These are phyloP conservation scores for Suhomyces terraborum DNA, from an alignment of 1,139 yeast species.

Conservation along the genomic window DNA sequence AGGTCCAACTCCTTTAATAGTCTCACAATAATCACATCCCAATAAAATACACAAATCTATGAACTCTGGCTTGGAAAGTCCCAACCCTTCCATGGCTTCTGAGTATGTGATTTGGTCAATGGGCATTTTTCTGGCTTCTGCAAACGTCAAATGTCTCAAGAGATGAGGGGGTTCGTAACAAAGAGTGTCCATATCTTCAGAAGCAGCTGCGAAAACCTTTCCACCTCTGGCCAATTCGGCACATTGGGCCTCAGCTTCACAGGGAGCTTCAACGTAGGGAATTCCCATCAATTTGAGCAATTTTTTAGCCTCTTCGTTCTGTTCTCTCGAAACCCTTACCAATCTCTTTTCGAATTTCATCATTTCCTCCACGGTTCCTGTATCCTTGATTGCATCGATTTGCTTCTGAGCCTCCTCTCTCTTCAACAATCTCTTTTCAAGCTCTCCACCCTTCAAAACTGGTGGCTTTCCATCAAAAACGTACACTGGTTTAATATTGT, in stretches of 20 bases:
- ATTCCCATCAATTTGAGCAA: constrained; percentile 87
- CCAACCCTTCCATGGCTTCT: constrained; percentile 74
- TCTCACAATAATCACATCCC: constrained; percentile 97
- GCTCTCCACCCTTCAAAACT: constrained; percentile 86
- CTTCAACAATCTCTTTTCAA: constrained; percentile 78
- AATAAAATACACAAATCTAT: constrained; percentile 88
- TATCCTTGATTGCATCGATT: constrained; percentile 71
- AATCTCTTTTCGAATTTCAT: constrained; percentile 81
- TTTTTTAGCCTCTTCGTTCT: constrained; percentile 89
- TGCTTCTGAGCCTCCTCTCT: constrained; percentile 82
- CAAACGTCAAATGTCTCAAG: constrained; percentile 85
- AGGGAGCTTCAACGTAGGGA: constrained; percentile 90
- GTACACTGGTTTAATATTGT: constrained; percentile 92
- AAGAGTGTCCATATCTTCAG: constrained; percentile 98
- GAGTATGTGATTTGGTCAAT: constrained; percentile 78
- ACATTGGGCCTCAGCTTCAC: constrained; percentile 99
- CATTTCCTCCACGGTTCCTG: constrained; percentile 77
- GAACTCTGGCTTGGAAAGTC: constrained; percentile 69
- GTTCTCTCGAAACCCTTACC: constrained; percentile 84
- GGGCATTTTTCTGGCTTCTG: constrained; percentile 92
- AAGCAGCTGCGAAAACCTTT: constrained; percentile 93
- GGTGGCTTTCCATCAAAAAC: constrained; percentile 98
- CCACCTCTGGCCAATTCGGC: constrained; percentile 89
- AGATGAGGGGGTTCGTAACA: constrained; percentile 86
- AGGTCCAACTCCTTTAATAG: constrained; percentile 94